Percentiles rank a stretch among this genome's conserved stretches.
phyloP scores from a whole-genome alignment of 805 yeast species.

The Candida alai region DNA sequence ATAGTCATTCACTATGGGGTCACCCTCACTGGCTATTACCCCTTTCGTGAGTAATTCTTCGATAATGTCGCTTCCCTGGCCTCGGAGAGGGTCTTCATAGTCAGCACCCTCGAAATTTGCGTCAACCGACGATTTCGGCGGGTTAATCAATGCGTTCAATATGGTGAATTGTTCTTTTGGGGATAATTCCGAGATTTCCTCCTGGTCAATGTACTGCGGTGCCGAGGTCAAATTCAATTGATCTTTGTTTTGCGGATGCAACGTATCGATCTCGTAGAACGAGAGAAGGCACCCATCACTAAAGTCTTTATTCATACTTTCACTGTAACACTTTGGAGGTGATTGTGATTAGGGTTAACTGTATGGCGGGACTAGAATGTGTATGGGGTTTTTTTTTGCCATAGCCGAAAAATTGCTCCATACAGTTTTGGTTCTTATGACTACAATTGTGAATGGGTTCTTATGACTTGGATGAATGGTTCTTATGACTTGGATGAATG shows the following conservation, averaged over 20 bases:
- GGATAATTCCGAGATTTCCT: slow-evolving; percentile 14
- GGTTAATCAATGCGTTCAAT: slow-evolving; percentile 23
- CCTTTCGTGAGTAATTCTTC: slow-evolving; percentile 21
- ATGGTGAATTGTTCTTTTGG: slow-evolving; percentile 29
- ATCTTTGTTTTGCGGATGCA: slow-evolving; percentile 18
- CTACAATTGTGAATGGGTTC: too few species aligned
- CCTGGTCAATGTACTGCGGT: slow-evolving; percentile 15
- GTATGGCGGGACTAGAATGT: too few species aligned
- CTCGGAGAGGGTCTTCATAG: slow-evolving; percentile 31
- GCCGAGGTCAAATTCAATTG: slow-evolving; percentile 11
- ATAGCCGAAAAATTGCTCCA: too few species aligned
- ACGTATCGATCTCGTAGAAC: slow-evolving; percentile 24
- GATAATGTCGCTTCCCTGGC: slow-evolving; percentile 27
- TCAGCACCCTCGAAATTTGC: slow-evolving; percentile 15
- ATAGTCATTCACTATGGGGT: slow-evolving; percentile 28
- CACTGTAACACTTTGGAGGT: too few species aligned
- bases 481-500: too few species aligned
- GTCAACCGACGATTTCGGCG: too few species aligned
- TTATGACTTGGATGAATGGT: too few species aligned
- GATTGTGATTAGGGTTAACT: too few species aligned
- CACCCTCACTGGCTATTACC: slow-evolving; percentile 23
- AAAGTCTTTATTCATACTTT: slow-evolving; percentile 1
- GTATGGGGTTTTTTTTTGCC: too few species aligned
- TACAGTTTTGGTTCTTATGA: too few species aligned
- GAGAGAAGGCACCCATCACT: neutral